These are phyloP conservation scores for Vaccinium corymbosum DNA, from an alignment of 148 eudicot species.

Conservation along the genomic window DNA sequence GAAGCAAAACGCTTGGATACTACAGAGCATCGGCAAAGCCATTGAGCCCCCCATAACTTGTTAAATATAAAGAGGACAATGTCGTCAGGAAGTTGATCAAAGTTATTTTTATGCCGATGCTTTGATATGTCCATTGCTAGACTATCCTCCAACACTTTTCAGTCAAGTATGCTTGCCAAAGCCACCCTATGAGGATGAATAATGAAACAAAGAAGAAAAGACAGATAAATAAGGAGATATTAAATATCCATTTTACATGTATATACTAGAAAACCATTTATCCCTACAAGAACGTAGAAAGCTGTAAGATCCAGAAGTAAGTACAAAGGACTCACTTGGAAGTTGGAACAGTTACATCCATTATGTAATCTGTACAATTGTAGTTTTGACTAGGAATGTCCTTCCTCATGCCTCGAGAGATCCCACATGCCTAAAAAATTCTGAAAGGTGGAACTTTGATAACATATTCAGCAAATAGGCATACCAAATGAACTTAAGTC, in stretches of 20 bases:
- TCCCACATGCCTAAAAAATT: neutral
- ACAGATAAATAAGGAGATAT: neutral
- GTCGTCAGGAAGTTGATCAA: neutral
- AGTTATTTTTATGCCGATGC: neutral
- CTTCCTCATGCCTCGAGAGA: neutral
- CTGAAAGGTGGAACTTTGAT: neutral
- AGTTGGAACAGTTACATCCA: neutral
- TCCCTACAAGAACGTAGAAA: neutral
- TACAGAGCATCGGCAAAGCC: neutral
- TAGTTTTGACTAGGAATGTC: neutral
- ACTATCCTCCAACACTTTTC: neutral
- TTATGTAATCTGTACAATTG: neutral
- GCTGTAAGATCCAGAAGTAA: neutral
- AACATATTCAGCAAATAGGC: neutral
- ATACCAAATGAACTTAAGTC: neutral
- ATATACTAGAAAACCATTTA: neutral
- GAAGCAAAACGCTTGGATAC: neutral
- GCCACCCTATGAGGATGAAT: neutral
- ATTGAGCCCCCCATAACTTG: neutral
- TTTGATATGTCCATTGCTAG: neutral
- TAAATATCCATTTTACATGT: neutral
- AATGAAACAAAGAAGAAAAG: neutral
- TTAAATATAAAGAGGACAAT: neutral
- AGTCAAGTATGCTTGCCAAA: neutral
- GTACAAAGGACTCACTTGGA: neutral